phyloP scores from a whole-genome alignment of 768 basidiomycete species.

The Leccinum subtestaceum region DNA sequence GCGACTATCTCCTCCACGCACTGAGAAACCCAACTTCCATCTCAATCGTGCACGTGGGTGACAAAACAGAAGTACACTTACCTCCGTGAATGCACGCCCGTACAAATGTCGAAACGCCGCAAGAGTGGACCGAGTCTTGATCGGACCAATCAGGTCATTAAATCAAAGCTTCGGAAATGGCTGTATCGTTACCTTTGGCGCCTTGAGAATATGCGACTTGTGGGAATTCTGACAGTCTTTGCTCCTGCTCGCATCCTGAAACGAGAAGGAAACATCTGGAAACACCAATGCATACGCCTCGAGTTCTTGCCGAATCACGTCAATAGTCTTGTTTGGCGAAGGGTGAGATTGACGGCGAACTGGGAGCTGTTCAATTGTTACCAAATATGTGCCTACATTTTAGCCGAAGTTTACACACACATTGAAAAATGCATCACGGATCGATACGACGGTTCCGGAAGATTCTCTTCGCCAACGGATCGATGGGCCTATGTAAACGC shows the following conservation, averaged over 20 bases:
- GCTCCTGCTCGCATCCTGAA: conserved; percentile 52
- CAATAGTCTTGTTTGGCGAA: conserved; percentile 54
- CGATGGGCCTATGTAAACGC: conserved; percentile 69
- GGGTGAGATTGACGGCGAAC: conserved; percentile 75
- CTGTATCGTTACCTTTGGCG: conserved; percentile 57
- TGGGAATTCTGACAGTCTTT: conserved; percentile 33
- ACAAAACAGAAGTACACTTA: conserved; percentile 31
- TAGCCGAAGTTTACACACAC: conserved; percentile 40
- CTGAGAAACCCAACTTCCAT: conserved; percentile 38
- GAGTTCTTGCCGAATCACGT: conserved; percentile 66
- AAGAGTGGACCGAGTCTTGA: conserved; percentile 62
- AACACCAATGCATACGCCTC: conserved; percentile 74
- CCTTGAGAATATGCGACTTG: conserved; percentile 50
- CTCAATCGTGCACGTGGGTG: conserved; percentile 2
- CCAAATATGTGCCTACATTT: background rate
- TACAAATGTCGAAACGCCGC: conserved; percentile 70
- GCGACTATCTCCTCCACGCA: conserved; percentile 64
- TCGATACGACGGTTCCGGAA: conserved; percentile 75
- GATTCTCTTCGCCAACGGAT: conserved; percentile 71
- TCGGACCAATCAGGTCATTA: conserved; percentile 22
- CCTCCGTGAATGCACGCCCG: conserved; percentile 71
- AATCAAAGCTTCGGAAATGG: conserved; percentile 12
- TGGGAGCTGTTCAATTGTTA: conserved; percentile 55
- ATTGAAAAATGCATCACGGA: conserved; percentile 90
- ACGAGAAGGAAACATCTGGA: conserved; percentile 63